These are phyloP conservation scores for Orychophragmus violaceus DNA, from an alignment of 345 rosid species.

Conservation along the genomic window DNA sequence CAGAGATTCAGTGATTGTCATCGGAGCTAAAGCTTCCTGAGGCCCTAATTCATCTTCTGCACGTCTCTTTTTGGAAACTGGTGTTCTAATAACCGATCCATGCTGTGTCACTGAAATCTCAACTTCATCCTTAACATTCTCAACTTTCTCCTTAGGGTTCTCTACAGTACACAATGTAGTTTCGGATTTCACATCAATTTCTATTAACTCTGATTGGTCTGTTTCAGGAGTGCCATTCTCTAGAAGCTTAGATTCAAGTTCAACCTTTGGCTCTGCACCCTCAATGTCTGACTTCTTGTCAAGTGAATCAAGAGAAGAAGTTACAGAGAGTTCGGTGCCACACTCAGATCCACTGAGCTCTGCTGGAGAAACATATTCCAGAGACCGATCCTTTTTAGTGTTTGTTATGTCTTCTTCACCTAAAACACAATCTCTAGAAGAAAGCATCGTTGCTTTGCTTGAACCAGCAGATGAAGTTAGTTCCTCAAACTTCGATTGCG, in stretches of 20 bases:
- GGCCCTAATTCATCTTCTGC: constrained; percentile 30
- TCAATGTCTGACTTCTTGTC: constrained; percentile 54
- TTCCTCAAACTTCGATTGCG: constrained; percentile 77
- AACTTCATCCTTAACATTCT: constrained; percentile 27
- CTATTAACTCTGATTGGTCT: constrained; percentile 22
- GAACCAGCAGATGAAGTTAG: constrained; percentile 44
- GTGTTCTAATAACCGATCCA: constrained; percentile 31
- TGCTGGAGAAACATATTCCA: constrained; percentile 36
- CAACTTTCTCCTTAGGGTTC: constrained; percentile 28
- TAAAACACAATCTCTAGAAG: constrained; percentile 37
- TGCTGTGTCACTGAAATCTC: constrained; percentile 22
- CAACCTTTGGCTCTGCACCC: constrained; percentile 35
- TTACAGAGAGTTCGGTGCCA: constrained; percentile 82
- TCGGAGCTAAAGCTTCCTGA: constrained; percentile 57
- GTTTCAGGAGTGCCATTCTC: constrained; percentile 32
- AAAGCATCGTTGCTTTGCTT: constrained; percentile 28
- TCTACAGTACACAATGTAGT: constrained; percentile 4
- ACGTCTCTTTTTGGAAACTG: constrained; percentile 41
- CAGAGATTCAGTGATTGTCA: constrained; percentile 62
- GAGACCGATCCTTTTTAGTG: constrained; percentile 22
- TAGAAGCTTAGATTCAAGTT: constrained; percentile 31
- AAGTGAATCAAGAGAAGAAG: constrained; percentile 87
- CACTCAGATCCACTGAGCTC: constrained; percentile 71
- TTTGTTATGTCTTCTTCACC: constrained; percentile 38
- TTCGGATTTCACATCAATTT: constrained; percentile 34